These are phyloP conservation scores for Cornus controversa DNA, from an alignment of 148 eudicot genomes.

Conservation along the genomic window DNA sequence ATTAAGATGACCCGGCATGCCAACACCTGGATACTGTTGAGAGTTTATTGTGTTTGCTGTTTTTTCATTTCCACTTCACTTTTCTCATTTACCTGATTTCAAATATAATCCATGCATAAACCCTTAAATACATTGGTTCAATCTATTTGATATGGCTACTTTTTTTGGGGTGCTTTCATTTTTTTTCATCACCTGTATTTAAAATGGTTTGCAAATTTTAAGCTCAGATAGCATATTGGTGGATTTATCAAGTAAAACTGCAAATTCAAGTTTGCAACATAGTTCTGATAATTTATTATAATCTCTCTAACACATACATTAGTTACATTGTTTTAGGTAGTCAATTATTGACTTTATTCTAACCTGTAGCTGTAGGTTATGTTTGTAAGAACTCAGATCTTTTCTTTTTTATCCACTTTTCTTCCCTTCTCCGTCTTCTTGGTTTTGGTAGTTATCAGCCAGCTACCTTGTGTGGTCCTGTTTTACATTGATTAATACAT, in stretches of 20 bases:
- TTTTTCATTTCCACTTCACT: constrained; percentile 4
- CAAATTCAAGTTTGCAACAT: background rate
- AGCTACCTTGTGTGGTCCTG: background rate
- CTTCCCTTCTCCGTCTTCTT: background rate
- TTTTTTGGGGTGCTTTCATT: background rate
- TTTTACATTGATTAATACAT: background rate
- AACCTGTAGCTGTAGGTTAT: background rate
- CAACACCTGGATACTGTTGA: background rate
- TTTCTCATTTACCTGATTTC: background rate
- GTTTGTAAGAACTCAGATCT: background rate
- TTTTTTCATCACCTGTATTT: background rate
- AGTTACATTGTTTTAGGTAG: background rate
- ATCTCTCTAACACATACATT: background rate
- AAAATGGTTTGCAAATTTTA: background rate
- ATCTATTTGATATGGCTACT: background rate
- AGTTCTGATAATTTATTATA: background rate
- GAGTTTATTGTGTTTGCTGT: background rate
- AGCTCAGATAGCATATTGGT: background rate
- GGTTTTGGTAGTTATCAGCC: background rate
- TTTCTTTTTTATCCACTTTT: background rate
- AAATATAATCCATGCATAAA: background rate
- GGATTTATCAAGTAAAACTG: too few relatives aligned
- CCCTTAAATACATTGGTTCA: background rate
- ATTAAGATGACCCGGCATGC: background rate
- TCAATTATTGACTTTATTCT: background rate